Conservation (phyloP, 2,329 filamentous ascomycete genomes). For the Fusarium ramigenum region DNA sequence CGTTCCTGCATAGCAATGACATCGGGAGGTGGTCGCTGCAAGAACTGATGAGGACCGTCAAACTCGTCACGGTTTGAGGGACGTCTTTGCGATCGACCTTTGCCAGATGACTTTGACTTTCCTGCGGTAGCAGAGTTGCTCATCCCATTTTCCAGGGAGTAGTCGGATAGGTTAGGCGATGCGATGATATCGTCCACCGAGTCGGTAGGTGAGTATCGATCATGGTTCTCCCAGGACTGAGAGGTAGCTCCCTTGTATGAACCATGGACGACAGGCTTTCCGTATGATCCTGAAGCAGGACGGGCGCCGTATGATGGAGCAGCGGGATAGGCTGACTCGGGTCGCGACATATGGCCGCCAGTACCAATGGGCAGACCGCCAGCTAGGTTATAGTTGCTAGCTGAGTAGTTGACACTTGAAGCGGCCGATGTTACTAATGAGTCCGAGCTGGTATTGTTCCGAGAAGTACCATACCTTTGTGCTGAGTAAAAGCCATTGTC, state of each 20-base stretch:
- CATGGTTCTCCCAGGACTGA: constrained; percentile 59
- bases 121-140: constrained; percentile 50
- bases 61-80: constrained; percentile 89
- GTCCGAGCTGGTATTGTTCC: constrained; percentile 22
- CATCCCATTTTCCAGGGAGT: constrained; percentile 63
- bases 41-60: constrained; percentile 84
- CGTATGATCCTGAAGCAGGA: constrained; percentile 53
- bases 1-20: constrained; percentile 80
- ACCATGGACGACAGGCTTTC: constrained; percentile 44
- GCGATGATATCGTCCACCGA: constrained; percentile 67
- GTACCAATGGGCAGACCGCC: constrained; percentile 42
- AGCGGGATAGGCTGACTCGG: constrained; percentile 52
- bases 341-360: constrained; percentile 51
- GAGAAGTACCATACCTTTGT: constrained; percentile 50
- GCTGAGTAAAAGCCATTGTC: constrained; percentile 51
- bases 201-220: constrained; percentile 65
- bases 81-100: constrained; percentile 68
- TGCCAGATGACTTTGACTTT: constrained; percentile 58
- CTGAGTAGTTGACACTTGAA: constrained; percentile 56
- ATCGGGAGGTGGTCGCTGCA: constrained; percentile 76
- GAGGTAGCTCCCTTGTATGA: constrained; percentile 55
- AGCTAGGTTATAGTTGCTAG: constrained; percentile 46
- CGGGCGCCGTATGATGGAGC: constrained; percentile 55
- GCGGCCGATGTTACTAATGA: constrained; percentile 48
- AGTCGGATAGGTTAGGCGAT: constrained; percentile 69